phyloP scores from a whole-genome alignment of 192 early-diverging fungal species.

The Diversispora epigaea region DNA sequence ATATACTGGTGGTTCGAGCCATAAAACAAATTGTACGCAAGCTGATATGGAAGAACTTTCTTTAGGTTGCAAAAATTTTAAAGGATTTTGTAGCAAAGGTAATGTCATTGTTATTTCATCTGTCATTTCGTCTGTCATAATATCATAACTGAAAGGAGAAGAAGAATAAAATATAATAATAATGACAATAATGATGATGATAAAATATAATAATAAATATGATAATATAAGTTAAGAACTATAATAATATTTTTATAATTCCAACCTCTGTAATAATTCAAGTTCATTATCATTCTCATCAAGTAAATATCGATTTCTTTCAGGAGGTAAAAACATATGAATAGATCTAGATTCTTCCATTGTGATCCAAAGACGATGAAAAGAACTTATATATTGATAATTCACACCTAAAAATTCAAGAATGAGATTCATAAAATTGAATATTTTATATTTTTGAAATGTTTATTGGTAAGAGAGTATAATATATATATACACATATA shows the following conservation, averaged over 20 bases:
- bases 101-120: background rate
- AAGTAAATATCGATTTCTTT: constrained; percentile 11
- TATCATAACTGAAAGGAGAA: background rate
- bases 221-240: background rate
- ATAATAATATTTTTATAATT: background rate
- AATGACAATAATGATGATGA: no score
- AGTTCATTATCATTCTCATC: background rate
- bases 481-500: background rate
- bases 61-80: constrained; percentile 20
- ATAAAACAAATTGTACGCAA: constrained; percentile 1
- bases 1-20: constrained; percentile 27
- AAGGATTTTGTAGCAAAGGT: background rate
- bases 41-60: background rate
- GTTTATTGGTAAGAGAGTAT: background rate
- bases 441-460: background rate
- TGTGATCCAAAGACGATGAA: constrained; percentile 25
- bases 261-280: constrained; percentile 3
- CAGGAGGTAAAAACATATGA: background rate
- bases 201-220: background rate
- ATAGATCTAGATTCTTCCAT: constrained; percentile 22
- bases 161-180: background rate
- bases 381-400: background rate
- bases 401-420: background rate
- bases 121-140: background rate
- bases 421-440: background rate